Percentiles rank a stretch among this genome's conserved stretches.
phyloP scores from a whole-genome alignment of 768 basidiomycete genomes.

The Naganishia antarctica region DNA sequence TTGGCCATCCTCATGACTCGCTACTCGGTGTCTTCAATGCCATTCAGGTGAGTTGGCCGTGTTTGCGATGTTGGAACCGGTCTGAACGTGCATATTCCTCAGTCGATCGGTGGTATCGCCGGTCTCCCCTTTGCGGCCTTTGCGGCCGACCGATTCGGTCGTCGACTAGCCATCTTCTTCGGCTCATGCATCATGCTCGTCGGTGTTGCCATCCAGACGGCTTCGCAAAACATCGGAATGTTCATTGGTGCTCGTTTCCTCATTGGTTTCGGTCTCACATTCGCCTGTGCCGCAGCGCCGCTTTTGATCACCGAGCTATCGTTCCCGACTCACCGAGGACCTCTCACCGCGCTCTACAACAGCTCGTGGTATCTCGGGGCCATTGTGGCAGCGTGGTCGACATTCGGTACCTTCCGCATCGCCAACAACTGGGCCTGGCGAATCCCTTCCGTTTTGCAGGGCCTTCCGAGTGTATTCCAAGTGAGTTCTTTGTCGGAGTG shows the following conservation, averaged over 20 bases:
- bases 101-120: constrained; percentile 56
- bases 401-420: constrained; percentile 60
- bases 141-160: constrained; percentile 61
- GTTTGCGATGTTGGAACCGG: too few relatives aligned
- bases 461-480: constrained; percentile 57
- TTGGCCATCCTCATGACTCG: constrained; percentile 53
- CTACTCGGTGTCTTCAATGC: constrained; percentile 56
- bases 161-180: constrained; percentile 59
- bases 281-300: constrained; percentile 67
- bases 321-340: constrained; percentile 75
- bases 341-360: constrained; percentile 63
- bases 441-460: constrained; percentile 49
- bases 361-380: constrained; percentile 71
- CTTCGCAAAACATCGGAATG: constrained; percentile 29
- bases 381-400: constrained; percentile 50
- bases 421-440: constrained; percentile 60
- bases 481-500: neutral
- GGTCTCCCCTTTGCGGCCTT: constrained; percentile 63
- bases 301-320: constrained; percentile 80
- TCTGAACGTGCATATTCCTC: too few relatives aligned
- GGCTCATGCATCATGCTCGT: constrained; percentile 59
- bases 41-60: constrained; percentile 60
- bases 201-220: constrained; percentile 54
- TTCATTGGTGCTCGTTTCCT: constrained; percentile 36
- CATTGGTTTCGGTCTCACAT: constrained; percentile 60